These are phyloP conservation scores for Cladophialophora yegresii DNA, from an alignment of 2,329 filamentous ascomycete genomes.

Conservation along the genomic window DNA sequence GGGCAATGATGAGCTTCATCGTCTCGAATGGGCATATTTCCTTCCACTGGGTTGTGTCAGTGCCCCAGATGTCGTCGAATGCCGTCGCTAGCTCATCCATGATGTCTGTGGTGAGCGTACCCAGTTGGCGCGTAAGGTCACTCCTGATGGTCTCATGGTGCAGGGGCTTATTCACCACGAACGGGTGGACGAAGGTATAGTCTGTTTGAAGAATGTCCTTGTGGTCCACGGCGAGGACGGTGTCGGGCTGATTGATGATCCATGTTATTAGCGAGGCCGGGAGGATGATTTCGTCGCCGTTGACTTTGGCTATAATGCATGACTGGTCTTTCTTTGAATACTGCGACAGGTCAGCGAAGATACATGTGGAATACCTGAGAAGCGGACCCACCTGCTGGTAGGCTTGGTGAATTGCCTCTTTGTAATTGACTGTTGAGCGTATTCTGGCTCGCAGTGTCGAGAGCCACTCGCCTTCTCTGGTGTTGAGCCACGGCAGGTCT, in stretches of 20 bases:
- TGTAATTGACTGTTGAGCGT: conserved; percentile 22
- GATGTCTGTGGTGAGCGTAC: conserved; percentile 43
- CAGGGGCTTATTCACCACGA: conserved; percentile 44
- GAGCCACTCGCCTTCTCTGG: conserved; percentile 22
- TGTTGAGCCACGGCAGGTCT: conserved; percentile 29
- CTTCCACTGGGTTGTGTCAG: conserved; percentile 43
- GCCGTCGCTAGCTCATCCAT: conserved; percentile 43
- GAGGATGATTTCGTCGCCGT: conserved; percentile 39
- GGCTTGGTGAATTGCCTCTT: conserved; percentile 23
- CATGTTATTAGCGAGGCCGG: conserved; percentile 43
- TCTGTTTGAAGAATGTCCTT: conserved; percentile 45
- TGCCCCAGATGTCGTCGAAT: conserved; percentile 44
- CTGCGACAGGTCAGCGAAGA: conserved; percentile 10
- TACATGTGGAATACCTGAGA: not conserved
- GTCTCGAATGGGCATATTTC: conserved; percentile 43
- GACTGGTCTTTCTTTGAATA: conserved; percentile 25
- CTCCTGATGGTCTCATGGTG: conserved; percentile 49
- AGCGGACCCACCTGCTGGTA: conserved; percentile 21
- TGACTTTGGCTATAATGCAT: conserved; percentile 23
- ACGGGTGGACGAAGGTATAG: conserved; percentile 44
- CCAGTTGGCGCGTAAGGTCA: conserved; percentile 45
- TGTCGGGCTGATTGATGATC: conserved; percentile 49
- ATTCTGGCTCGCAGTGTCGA: conserved; percentile 21
- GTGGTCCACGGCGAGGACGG: conserved; percentile 44
- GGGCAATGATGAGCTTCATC: conserved; percentile 45